phyloP scores from a whole-genome alignment of 352 stramenopile genomes.

The Peronospora farinosa region DNA sequence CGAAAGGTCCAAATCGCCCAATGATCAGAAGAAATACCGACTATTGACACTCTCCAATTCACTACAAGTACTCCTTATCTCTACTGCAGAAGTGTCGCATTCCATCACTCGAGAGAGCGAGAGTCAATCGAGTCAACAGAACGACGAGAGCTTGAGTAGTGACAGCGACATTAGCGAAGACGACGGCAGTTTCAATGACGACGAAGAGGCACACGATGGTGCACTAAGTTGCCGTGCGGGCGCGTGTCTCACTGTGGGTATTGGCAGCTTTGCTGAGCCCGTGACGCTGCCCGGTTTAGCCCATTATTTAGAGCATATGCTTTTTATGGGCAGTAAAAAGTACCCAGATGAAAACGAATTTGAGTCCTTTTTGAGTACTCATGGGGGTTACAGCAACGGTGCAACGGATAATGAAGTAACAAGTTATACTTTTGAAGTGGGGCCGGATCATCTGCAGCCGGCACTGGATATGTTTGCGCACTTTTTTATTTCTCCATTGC shows the following conservation, averaged over 20 bases:
- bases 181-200: conserved; percentile 36
- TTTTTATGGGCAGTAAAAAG: conserved; percentile 92
- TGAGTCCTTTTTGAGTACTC: conserved; percentile 80
- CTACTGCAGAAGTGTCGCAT: conserved; percentile 39
- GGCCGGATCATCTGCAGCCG: conserved; percentile 45
- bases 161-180: conserved; percentile 31
- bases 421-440: conserved; percentile 91
- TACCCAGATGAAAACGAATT: conserved; percentile 93
- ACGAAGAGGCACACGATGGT: conserved; percentile 26
- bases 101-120: conserved; percentile 29
- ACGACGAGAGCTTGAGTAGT: conserved; percentile 12
- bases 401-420: conserved; percentile 90
- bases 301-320: conserved; percentile 94
- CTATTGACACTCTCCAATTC: conserved; percentile 73
- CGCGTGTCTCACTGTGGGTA: conserved; percentile 61
- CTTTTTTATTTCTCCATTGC: conserved; percentile 90
- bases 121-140: conserved; percentile 7
- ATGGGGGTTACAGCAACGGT: conserved; percentile 89
- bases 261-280: conserved; percentile 70
- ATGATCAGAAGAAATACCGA: conserved; percentile 83
- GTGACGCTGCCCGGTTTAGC: conserved; percentile 68
- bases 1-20: conserved; percentile 61
- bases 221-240: conserved; percentile 36
- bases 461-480: conserved; percentile 92
- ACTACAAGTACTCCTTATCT: conserved; percentile 74